Conservation (phyloP, 306 rosid genomes). For the Potentilla sterilis region DNA sequence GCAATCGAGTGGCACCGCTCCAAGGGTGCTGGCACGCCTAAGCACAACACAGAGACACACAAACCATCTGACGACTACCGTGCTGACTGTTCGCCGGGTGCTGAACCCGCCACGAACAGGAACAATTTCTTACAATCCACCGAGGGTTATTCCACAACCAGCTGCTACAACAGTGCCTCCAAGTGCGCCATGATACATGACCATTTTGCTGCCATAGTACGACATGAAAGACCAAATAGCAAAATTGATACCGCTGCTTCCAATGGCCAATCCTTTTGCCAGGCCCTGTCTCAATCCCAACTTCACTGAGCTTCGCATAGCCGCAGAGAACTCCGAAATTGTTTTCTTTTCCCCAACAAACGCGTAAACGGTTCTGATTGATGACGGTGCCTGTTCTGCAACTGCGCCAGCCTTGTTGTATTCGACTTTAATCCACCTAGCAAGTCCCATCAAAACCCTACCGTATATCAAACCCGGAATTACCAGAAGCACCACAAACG, state of each 20-base stretch:
- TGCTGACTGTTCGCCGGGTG: too few species aligned
- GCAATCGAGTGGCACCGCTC: too few species aligned
- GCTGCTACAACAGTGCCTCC: constrained; percentile 85
- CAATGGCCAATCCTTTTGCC: constrained; percentile 87
- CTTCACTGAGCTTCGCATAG: constrained; percentile 59
- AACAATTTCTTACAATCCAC: constrained; percentile 66
- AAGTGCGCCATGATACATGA: constrained; percentile 80
- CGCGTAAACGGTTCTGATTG: constrained; percentile 80
- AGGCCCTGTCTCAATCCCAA: constrained; percentile 78
- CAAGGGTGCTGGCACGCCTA: too few species aligned
- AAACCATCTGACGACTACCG: too few species aligned
- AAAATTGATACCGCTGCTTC: constrained; percentile 78
- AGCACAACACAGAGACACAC: too few species aligned
- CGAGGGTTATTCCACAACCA: constrained; percentile 71
- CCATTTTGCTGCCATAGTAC: constrained; percentile 77
- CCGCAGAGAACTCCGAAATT: constrained; percentile 55
- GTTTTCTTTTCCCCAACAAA: constrained; percentile 78
- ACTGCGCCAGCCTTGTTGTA: constrained; percentile 62
- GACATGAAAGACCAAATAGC: constrained; percentile 88
- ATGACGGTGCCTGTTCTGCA: constrained; percentile 83
- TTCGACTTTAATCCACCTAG: constrained; percentile 63
- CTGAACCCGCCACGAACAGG: too few species aligned
- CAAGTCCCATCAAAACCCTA: constrained; percentile 60
- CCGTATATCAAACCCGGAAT: constrained; percentile 86
- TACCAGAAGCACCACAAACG: constrained; percentile 62